Evolutionary conservation across 768 basidiomycete genomes (phyloP).

Genomic region (Kwoniella bestiolae): DNA sequence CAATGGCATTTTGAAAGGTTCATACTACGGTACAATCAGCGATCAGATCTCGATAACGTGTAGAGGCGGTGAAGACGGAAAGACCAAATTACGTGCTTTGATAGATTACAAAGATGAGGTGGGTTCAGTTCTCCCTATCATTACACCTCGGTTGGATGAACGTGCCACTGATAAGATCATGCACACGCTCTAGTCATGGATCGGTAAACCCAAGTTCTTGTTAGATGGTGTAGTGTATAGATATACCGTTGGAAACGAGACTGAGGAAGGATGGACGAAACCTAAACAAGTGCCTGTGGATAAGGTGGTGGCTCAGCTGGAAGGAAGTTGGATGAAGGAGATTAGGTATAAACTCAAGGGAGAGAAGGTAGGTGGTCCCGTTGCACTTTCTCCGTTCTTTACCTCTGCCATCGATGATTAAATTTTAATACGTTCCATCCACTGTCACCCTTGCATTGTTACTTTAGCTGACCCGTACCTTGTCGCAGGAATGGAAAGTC

Average conservation of each 20-base stretch:
- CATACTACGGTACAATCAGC: conserved; percentile 77
- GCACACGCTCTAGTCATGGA: conserved; percentile 70
- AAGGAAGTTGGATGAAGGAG: conserved; percentile 83
- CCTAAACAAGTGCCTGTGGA: conserved; percentile 87
- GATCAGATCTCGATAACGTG: conserved; percentile 67
- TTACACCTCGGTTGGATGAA: too few relatives aligned
- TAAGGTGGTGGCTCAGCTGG: conserved; percentile 76
- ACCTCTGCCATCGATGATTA: too few relatives aligned
- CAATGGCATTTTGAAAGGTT: conserved; percentile 88
- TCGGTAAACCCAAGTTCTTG: conserved; percentile 81
- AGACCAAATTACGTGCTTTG: conserved; percentile 71
- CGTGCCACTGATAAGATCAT: too few relatives aligned
- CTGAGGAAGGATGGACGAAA: conserved; percentile 57
- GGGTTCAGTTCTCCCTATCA: too few relatives aligned
- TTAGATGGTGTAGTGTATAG: conserved; percentile 88
- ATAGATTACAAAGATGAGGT: conserved; percentile 98
- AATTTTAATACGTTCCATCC: too few relatives aligned
- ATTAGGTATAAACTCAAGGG: conserved; percentile 72
- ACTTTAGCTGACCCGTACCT: neutral
- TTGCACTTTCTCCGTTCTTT: too few relatives aligned
- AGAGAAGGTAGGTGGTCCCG: conserved; percentile 58
- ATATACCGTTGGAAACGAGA: conserved; percentile 67
- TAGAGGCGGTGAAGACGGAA: conserved; percentile 65
- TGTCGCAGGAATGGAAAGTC: conserved; percentile 64
- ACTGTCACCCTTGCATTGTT: neutral